Conservation (phyloP, 495 filamentous ascomycete species). For the Alectoria sarmentosa region DNA sequence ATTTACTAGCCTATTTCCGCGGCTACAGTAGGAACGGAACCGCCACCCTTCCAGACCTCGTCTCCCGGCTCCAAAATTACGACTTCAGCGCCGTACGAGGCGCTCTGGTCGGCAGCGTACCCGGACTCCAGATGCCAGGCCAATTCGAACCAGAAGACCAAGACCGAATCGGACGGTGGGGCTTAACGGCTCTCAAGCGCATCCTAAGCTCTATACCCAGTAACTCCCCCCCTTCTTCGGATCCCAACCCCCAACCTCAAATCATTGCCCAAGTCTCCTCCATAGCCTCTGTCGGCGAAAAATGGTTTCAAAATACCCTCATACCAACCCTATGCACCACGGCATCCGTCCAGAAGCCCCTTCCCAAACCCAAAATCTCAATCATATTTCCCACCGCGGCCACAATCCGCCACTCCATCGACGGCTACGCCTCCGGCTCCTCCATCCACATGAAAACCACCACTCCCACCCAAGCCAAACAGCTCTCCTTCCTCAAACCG, state of each 20-base stretch:
- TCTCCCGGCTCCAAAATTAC: slow-evolving; percentile 50
- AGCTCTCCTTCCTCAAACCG: slow-evolving; percentile 66
- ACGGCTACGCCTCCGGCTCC: slow-evolving; percentile 69
- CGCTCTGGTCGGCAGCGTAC: slow-evolving; percentile 69
- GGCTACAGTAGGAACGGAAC: slow-evolving; percentile 66
- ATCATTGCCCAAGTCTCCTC: slow-evolving; percentile 76
- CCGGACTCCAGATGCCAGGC: slow-evolving; percentile 51
- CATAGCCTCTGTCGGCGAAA: slow-evolving; percentile 73
- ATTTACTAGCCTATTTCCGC: slow-evolving; percentile 64
- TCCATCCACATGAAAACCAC: slow-evolving; percentile 80
- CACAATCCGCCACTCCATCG: slow-evolving; percentile 70
- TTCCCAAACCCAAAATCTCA: slow-evolving; percentile 38
- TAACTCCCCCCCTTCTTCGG: slow-evolving; percentile 15
- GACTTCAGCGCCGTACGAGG: slow-evolving; percentile 68
- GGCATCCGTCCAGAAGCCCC: slow-evolving; percentile 8
- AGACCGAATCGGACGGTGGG: slow-evolving; percentile 49
- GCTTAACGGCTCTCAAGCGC: slow-evolving; percentile 63
- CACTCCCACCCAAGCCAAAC: slow-evolving; percentile 59
- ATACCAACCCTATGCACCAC: slow-evolving; percentile 45
- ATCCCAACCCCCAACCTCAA: slow-evolving; percentile 35
- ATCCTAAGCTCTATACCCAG: slow-evolving; percentile 49
- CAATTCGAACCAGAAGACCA: slow-evolving; percentile 30
- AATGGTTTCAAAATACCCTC: slow-evolving; percentile 65
- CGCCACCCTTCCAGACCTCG: slow-evolving; percentile 44
- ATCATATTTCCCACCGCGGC: slow-evolving; percentile 75